phyloP scores from a whole-genome alignment of 352 stramenopile genomes.

The Globisporangium carolinianum region DNA sequence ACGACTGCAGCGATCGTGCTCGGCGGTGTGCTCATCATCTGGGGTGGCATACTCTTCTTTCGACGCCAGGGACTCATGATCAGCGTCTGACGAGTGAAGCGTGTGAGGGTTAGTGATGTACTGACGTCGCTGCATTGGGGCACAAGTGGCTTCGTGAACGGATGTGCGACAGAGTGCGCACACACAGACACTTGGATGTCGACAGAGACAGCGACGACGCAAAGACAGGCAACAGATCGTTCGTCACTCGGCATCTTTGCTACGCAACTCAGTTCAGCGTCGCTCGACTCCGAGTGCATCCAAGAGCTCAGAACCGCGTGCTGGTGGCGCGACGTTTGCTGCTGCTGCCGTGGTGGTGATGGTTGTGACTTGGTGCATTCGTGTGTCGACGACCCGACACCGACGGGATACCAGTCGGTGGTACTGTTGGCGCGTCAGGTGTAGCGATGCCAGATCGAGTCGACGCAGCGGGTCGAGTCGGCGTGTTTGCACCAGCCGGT shows the following conservation, averaged over 20 bases:
- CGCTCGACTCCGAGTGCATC: background rate
- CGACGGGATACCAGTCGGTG: constrained; percentile 4
- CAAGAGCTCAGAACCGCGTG: constrained; percentile 5
- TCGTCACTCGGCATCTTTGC: no score
- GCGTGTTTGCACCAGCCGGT: no score
- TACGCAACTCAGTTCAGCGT: no score
- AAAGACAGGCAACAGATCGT: no score
- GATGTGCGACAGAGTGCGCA: background rate
- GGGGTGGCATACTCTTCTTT: constrained; percentile 46
- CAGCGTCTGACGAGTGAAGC: background rate
- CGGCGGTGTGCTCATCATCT: constrained; percentile 12
- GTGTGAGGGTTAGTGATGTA: background rate
- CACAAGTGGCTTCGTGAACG: background rate
- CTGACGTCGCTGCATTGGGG: no score
- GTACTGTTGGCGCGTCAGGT: background rate
- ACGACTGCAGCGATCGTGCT: constrained; percentile 20
- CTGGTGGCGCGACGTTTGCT: constrained; percentile 8
- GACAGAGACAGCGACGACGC: no score
- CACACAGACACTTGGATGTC: no score
- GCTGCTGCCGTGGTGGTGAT: background rate
- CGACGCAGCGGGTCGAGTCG: background rate
- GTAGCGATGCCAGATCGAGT: background rate
- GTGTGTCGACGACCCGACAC: constrained; percentile 5
- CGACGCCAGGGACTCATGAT: constrained; percentile 3
- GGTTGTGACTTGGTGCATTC: background rate